Percentiles rank a stretch among this genome's conserved stretches.
phyloP scores from a whole-genome alignment of 2,329 filamentous ascomycete species.

The Arthrobotrys entomopaga region DNA sequence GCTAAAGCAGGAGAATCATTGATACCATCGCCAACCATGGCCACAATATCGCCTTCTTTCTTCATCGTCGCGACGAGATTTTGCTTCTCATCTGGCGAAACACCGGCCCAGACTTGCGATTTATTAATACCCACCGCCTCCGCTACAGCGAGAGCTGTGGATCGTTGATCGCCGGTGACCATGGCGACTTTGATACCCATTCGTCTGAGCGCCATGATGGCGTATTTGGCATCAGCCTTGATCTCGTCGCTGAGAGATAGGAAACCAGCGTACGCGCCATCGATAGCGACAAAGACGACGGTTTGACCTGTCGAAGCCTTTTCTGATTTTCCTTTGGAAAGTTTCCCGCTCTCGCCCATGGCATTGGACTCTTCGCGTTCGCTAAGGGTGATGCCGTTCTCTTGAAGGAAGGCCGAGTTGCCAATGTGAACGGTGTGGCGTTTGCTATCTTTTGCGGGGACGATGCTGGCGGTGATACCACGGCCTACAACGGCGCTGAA shows the following conservation, averaged over 20 bases:
- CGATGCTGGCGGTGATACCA: constrained; percentile 83
- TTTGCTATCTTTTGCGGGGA: constrained; percentile 76
- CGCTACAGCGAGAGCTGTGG: constrained; percentile 85
- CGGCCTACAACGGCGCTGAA: constrained; percentile 86
- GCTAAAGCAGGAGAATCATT: constrained; percentile 97
- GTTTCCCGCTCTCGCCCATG: constrained; percentile 62
- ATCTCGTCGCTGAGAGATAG: constrained; percentile 88
- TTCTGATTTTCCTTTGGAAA: constrained; percentile 60
- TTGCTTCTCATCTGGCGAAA: constrained; percentile 91
- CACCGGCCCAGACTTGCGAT: constrained; percentile 83
- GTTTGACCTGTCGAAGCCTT: constrained; percentile 74
- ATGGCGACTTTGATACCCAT: constrained; percentile 90
- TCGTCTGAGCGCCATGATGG: constrained; percentile 80
- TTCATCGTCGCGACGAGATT: constrained; percentile 82
- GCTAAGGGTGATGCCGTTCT: constrained; percentile 75
- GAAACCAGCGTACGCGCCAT: constrained; percentile 80
- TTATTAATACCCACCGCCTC: constrained; percentile 80
- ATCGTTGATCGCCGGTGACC: constrained; percentile 89
- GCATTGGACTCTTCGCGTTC: constrained; percentile 71
- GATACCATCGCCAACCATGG: constrained; percentile 98
- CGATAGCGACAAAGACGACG: constrained; percentile 89
- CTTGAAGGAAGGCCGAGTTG: constrained; percentile 79
- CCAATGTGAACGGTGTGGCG: constrained; percentile 85
- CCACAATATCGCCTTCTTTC: constrained; percentile 77
- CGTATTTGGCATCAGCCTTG: constrained; percentile 83